phyloP scores from a whole-genome alignment of 2,329 filamentous ascomycete genomes.

The Nemania bipapillata region DNA sequence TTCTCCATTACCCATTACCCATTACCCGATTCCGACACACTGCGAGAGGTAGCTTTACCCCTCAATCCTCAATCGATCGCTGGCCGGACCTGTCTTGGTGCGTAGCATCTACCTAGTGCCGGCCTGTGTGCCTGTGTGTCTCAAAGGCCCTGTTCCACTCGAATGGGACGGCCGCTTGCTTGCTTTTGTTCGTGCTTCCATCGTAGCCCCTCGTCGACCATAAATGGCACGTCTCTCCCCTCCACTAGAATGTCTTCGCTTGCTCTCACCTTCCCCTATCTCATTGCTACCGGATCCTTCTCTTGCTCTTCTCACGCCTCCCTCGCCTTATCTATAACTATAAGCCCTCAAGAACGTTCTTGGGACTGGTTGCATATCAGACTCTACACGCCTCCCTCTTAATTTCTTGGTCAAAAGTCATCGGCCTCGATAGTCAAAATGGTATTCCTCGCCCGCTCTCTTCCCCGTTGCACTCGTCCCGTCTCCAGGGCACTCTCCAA shows the following conservation, averaged over 20 bases:
- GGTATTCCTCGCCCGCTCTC: slow-evolving; percentile 70
- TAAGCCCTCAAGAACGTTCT: slow-evolving; percentile 3
- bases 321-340: background rate
- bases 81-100: slow-evolving; percentile 31
- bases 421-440: slow-evolving; percentile 47
- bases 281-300: slow-evolving; percentile 21
- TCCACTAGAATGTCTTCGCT: slow-evolving; percentile 30
- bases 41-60: slow-evolving; percentile 36
- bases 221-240: slow-evolving; percentile 41
- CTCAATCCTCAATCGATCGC: slow-evolving; percentile 41
- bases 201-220: slow-evolving; percentile 34
- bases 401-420: slow-evolving; percentile 26
- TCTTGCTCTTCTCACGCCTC: background rate
- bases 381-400: slow-evolving; percentile 18
- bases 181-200: slow-evolving; percentile 21
- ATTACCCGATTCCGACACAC: slow-evolving; percentile 38
- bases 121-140: slow-evolving; percentile 21
- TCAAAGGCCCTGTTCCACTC: slow-evolving; percentile 30
- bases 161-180: slow-evolving; percentile 18
- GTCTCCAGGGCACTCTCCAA: slow-evolving; percentile 46
- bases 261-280: slow-evolving; percentile 27
- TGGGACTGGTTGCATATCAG: background rate
- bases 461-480: slow-evolving; percentile 56
- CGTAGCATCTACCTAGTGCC: slow-evolving; percentile 15
- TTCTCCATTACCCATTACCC: slow-evolving; percentile 30